phyloP scores from a whole-genome alignment of 192 early-diverging fungal genomes.

The Coemansia sp. region DNA sequence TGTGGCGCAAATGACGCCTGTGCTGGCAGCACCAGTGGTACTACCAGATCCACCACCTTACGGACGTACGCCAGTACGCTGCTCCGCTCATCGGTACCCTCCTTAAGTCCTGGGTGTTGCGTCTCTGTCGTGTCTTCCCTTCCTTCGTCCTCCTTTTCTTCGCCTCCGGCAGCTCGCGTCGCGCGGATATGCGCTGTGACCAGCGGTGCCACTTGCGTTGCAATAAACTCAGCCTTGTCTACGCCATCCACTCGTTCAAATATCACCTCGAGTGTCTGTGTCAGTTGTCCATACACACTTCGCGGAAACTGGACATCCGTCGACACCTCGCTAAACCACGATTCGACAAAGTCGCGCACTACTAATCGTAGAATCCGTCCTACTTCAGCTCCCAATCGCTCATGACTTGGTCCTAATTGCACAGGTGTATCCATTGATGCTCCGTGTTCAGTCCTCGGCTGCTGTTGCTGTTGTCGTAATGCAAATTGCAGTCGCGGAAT shows the following conservation, averaged over 20 bases:
- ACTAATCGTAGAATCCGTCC: slow-evolving; percentile 21
- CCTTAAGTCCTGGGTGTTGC: slow-evolving; percentile 9
- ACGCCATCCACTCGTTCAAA: slow-evolving; percentile 28
- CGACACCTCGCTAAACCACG: slow-evolving; percentile 47
- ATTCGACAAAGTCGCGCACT: slow-evolving; percentile 52
- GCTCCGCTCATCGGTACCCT: neutral
- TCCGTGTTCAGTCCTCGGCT: slow-evolving; percentile 16
- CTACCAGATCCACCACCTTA: slow-evolving; percentile 56
- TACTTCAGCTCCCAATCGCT: slow-evolving; percentile 7
- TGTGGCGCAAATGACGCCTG: slow-evolving; percentile 63
- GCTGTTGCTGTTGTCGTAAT: neutral
- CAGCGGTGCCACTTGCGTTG: slow-evolving; percentile 65
- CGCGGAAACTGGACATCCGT: slow-evolving; percentile 49
- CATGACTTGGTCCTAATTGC: slow-evolving; percentile 3
- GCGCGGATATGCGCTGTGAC: slow-evolving; percentile 70
- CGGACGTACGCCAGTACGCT: slow-evolving; percentile 66
- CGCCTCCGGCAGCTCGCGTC: slow-evolving; percentile 54
- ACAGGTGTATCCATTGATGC: neutral
- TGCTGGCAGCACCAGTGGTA: slow-evolving; percentile 64
- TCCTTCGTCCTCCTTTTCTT: slow-evolving; percentile 1
- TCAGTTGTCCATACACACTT: slow-evolving; percentile 29
- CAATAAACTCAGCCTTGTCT: slow-evolving; percentile 63
- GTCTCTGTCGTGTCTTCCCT: slow-evolving; percentile 29
- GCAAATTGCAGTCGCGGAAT: slow-evolving; percentile 39
- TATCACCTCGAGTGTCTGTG: slow-evolving; percentile 27